These are phyloP conservation scores for Rhizopogon rudus DNA, from an alignment of 768 basidiomycete genomes.

Conservation along the genomic window DNA sequence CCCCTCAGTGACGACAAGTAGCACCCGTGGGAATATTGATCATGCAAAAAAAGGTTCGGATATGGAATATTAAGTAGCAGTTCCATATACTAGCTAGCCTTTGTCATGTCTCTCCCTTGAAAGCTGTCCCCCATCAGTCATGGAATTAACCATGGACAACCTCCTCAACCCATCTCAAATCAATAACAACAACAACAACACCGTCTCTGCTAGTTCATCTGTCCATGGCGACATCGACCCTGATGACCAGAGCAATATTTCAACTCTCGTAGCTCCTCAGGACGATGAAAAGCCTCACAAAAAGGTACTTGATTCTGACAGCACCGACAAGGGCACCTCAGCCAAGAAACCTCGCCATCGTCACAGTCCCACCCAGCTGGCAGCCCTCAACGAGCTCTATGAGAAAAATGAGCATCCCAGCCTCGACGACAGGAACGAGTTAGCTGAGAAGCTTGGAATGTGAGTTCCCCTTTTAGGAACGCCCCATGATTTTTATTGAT, in stretches of 20 bases:
- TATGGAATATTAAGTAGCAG: slow-evolving; percentile 31
- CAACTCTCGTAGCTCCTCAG: slow-evolving; percentile 2
- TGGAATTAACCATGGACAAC: slow-evolving; percentile 22
- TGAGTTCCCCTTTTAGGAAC: slow-evolving; percentile 37
- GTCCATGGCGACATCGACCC: not conserved
- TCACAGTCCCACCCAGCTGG: slow-evolving; percentile 66
- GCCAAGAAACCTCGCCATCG: slow-evolving; percentile 76
- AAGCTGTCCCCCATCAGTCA: slow-evolving; percentile 20
- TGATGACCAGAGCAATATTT: not conserved
- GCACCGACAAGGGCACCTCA: slow-evolving; percentile 14
- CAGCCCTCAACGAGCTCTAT: slow-evolving; percentile 74
- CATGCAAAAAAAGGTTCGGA: slow-evolving; percentile 30
- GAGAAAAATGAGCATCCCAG: slow-evolving; percentile 73
- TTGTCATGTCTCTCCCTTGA: slow-evolving; percentile 33
- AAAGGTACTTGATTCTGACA: slow-evolving; percentile 20
- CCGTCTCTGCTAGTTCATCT: slow-evolving; percentile 9
- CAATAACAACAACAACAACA: slow-evolving; percentile 9
- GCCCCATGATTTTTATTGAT: slow-evolving; percentile 10
- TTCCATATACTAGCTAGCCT: slow-evolving; percentile 35
- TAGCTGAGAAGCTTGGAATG: slow-evolving; percentile 76
- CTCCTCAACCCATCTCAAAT: slow-evolving; percentile 10
- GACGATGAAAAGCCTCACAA: slow-evolving; percentile 23
- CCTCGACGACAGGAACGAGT: slow-evolving; percentile 58
- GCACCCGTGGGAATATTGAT: slow-evolving; percentile 23
- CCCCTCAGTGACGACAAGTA: slow-evolving; percentile 10